phyloP scores from a whole-genome alignment of 345 rosid genomes.

The Arabis hirsuta region DNA sequence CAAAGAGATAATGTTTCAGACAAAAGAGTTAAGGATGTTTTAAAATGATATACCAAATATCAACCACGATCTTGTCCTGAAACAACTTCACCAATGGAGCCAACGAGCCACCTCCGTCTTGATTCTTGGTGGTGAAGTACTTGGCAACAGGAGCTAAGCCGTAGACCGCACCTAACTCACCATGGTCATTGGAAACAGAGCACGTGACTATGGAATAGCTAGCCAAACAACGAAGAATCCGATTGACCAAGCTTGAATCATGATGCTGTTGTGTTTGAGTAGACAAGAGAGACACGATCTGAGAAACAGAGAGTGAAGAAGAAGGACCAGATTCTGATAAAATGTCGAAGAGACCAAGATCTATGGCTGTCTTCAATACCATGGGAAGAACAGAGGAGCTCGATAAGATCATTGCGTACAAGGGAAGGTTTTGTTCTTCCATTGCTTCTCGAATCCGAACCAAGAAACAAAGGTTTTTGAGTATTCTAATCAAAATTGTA shows the following conservation, averaged over 20 bases:
- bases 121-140: constrained; percentile 39
- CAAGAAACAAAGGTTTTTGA: background rate
- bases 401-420: constrained; percentile 35
- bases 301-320: constrained; percentile 32
- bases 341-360: constrained; percentile 40
- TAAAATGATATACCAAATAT: constrained; percentile 38
- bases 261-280: constrained; percentile 6
- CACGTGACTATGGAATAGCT: constrained; percentile 34
- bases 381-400: constrained; percentile 44
- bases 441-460: constrained; percentile 26
- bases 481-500: background rate
- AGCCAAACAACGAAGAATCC: constrained; percentile 36
- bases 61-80: constrained; percentile 38
- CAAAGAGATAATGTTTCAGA: constrained; percentile 12
- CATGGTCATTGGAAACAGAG: constrained; percentile 34
- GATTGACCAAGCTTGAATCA: constrained; percentile 17
- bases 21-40: constrained; percentile 1
- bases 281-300: constrained; percentile 26
- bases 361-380: constrained; percentile 41
- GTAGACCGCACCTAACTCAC: constrained; percentile 27
- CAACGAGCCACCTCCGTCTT: constrained; percentile 36
- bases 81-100: constrained; percentile 38
- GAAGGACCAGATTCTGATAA: constrained; percentile 26
- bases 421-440: constrained; percentile 39
- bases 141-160: constrained; percentile 42